Base-by-base conservation (phyloP, 106 monocot species). In the Cymbidium sinense region DNA sequence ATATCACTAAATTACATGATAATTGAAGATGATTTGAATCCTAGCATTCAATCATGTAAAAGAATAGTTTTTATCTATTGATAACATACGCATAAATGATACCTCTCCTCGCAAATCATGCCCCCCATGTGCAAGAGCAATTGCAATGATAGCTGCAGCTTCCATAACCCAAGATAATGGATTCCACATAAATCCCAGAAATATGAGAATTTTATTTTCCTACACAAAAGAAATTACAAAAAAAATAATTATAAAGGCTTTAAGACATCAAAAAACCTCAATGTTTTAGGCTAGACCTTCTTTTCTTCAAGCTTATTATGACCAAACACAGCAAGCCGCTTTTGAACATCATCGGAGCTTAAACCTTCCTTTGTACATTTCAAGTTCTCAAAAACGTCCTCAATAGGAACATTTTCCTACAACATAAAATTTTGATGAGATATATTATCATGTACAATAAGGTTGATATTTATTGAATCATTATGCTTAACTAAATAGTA, bases 141-240 rank as follows among this genome's bases (percentile, higher is more conserved):
- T 88, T 17, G 87, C 87, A 71, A 88, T 85, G 28, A 88, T 79
- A 47, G 87, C 87, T 37, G 87, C 87, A 58, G 80, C 84, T 80
- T 88, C 87, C 87, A 88, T 88, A 67, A 88, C 87, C 87, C 87
- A 87, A 65, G 87, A 87, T 79, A 87, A 52, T 17, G 87, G 87
- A 79, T 87, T 87, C 87, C 87, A 88, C 87, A 88, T 88, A 69
- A 88, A 88, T 9, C 87, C 87, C 82, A 88, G 74, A 78, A 82
- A 88, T 77, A 85, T 88, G 20, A 88, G 77, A 51, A 85, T 25
- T 80, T 88, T 88, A 82, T 82, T 88, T 81, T 88, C 87, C 87
- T 87, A 70, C 62, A 71, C 30, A 35, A 72, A 28, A 7, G 34
- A 41, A 62, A 69, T 15, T 31, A 0, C 23, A 3, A 67, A 43